Base-by-base conservation (phyloP, 768 basidiomycete genomes). In the Mycena belliarum region DNA sequence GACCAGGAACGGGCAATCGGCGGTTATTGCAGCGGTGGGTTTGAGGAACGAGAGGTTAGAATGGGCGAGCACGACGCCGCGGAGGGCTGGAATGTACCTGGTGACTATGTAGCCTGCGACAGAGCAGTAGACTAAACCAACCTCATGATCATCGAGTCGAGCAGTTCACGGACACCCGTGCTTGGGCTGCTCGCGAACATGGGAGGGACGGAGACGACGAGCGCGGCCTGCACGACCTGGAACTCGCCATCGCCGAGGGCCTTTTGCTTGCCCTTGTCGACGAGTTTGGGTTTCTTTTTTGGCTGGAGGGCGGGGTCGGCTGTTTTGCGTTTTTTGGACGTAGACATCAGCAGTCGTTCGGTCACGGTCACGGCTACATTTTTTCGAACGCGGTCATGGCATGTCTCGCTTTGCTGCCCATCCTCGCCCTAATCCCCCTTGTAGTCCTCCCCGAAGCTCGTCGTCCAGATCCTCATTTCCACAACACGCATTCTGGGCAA, bases 61-160 rank as follows among this genome's bases (percentile, higher is more conserved):
- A 73, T 97, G 93, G 1, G 93, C 84, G 29, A 98, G 80, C 16
- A 96, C 81, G 6, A 98, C 92, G 56, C 95, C 95, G 57, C 82
- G 78, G 50, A 98, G 77, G n/a, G 91, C 84, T 42, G 91, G 88
- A 55, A 93, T 85, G 72, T 97, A 94, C 75, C 95, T 98, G 60
- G n/a, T n/a, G 29, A 40, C 2, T 57, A 41, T 23, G 55, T 48
- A 55, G 29, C 28, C 24, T 16, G 46, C 29, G 33, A 46, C 23
- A 46, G 25, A 10, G 51, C 23, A 32, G 21, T 6, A 44, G 24
- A 29, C 25, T 29, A 25, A 47, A 24, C 82, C 65, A 67, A 95
- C 95, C 91, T 86, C 95, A 98, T 96, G 15, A 96, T 75, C 89
- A 97, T 89, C 9, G 91, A 91, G 72, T 98, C 94, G 18, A 98